phyloP scores from a whole-genome alignment of 495 filamentous ascomycete species.

The Trichoderma asperelloides region DNA sequence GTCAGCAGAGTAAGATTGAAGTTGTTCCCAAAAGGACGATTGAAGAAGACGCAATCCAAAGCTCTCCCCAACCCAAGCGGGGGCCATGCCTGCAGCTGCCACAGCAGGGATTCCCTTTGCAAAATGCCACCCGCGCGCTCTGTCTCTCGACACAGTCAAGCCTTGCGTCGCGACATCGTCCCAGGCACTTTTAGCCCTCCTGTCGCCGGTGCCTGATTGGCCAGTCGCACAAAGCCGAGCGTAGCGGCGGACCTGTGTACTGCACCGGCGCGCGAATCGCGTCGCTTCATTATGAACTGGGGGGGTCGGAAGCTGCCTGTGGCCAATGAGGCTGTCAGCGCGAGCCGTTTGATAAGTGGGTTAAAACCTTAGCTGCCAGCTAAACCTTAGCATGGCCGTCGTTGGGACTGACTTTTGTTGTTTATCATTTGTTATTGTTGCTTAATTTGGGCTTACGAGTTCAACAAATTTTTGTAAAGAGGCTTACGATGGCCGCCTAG shows the following conservation, averaged over 20 bases:
- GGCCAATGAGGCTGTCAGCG: conserved; percentile 2
- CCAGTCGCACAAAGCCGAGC: background rate
- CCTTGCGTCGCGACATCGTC: background rate
- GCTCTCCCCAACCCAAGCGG: background rate
- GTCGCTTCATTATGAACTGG: background rate
- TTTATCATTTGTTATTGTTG: background rate
- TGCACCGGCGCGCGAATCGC: conserved; percentile 4
- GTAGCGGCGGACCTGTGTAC: background rate
- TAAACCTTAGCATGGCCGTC: background rate
- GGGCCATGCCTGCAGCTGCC: background rate
- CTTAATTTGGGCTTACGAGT: background rate
- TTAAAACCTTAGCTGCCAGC: background rate
- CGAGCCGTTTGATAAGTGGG: background rate
- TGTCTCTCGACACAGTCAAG: background rate
- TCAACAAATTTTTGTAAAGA: background rate
- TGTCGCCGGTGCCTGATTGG: background rate
- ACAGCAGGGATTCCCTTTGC: background rate
- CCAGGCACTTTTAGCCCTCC: background rate
- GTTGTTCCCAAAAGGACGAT: no score
- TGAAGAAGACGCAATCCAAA: no score
- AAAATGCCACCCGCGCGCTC: background rate
- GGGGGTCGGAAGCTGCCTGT: background rate
- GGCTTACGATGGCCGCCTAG: no score
- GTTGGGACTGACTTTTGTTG: background rate
- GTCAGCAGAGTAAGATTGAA: no score